Percentiles rank a stretch among this genome's conserved stretches.
Evolutionary conservation across 257 asterid species (phyloP).

Genomic region (Fraxinus anomala): DNA sequence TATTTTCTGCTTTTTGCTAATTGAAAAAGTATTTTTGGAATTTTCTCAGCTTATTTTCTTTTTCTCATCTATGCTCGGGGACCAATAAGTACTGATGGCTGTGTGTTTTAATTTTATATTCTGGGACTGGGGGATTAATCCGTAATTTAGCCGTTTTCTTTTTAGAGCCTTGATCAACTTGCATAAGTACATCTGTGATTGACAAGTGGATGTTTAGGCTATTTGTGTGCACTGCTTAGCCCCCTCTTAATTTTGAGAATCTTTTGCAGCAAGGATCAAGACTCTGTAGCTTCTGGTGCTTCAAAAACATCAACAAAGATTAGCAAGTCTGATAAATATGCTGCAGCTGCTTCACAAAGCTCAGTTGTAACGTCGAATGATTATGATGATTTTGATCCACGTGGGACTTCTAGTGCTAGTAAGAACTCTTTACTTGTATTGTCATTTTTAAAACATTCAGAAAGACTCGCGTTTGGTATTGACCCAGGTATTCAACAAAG

Average conservation of each 20-base stretch:
- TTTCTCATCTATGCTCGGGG: conserved; percentile 8
- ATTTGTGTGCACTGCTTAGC: conserved; percentile 4
- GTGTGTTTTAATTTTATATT: conserved; percentile 7
- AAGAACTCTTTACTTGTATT: conserved; percentile 37
- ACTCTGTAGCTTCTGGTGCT: conserved; percentile 39
- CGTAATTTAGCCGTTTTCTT: conserved; percentile 5
- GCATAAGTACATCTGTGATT: conserved; percentile 13
- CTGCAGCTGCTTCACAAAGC: conserved; percentile 50
- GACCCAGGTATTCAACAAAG: background rate
- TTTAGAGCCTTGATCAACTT: conserved; percentile 17
- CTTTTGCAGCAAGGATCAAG: conserved; percentile 60
- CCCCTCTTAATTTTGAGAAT: conserved; percentile 28
- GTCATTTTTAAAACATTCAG: background rate
- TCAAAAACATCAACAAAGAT: conserved; percentile 39
- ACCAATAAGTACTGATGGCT: background rate
- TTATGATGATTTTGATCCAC: conserved; percentile 90
- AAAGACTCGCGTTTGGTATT: background rate
- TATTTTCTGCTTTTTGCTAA: conserved; percentile 5
- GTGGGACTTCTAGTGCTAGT: conserved; percentile 79
- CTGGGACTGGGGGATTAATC: conserved; percentile 14
- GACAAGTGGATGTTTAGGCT: conserved; percentile 2
- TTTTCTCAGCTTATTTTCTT: background rate
- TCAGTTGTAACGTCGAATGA: conserved; percentile 43
- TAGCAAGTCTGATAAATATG: conserved; percentile 44
- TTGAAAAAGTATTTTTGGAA: background rate